Conservation (phyloP, 179 eudicot genomes). For the Silene noctiflora region DNA sequence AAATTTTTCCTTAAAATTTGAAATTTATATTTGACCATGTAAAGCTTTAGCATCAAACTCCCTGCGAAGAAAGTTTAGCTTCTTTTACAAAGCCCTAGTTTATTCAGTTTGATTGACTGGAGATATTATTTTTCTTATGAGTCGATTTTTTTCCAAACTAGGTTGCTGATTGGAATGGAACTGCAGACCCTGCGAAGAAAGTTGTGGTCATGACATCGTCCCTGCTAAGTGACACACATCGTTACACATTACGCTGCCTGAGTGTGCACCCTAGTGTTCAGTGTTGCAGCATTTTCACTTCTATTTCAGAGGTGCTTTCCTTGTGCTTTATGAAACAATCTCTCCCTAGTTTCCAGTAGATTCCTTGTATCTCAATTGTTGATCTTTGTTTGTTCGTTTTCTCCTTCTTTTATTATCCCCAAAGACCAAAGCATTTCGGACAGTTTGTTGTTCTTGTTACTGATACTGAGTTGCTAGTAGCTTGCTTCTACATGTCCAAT, state of each 20-base stretch:
- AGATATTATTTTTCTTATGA: background rate
- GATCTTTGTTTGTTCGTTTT: background rate
- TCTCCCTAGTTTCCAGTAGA: background rate
- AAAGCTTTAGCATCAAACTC: too few species aligned
- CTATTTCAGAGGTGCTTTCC: constrained; percentile 80
- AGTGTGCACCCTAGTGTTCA: constrained; percentile 54
- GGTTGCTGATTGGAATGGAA: constrained; percentile 67
- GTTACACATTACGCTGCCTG: constrained; percentile 80
- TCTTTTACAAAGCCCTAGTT: background rate
- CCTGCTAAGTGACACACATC: constrained; percentile 85
- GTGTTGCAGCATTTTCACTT: constrained; percentile 63
- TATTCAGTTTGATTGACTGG: background rate
- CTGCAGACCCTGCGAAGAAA: constrained; percentile 45
- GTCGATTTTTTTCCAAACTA: constrained; percentile 26
- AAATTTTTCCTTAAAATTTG: too few species aligned
- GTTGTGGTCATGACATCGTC: constrained; percentile 75
- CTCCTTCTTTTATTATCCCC: background rate
- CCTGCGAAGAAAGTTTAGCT: too few species aligned
- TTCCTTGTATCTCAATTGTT: background rate
- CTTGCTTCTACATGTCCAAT: too few species aligned
- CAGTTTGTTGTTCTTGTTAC: too few species aligned
- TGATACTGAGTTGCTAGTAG: too few species aligned
- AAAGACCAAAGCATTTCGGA: background rate
- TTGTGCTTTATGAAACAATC: background rate
- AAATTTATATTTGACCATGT: too few species aligned